These are phyloP conservation scores for Trifolium pratense DNA, from an alignment of 306 rosid genomes.

Conservation along the genomic window DNA sequence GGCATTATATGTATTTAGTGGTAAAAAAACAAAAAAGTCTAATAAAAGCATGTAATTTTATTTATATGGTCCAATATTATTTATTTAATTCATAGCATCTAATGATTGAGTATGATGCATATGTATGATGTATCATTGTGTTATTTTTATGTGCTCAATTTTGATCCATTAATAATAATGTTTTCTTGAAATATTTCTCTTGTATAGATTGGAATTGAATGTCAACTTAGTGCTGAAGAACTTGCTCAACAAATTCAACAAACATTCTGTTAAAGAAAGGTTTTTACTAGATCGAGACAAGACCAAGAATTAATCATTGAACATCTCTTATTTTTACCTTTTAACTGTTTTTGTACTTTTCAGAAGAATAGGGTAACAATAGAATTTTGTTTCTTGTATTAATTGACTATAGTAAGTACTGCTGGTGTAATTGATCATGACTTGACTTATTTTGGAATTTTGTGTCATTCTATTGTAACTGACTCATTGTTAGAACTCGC, in stretches of 20 bases:
- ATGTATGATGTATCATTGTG: neutral
- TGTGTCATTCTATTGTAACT: neutral
- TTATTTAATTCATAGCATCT: neutral
- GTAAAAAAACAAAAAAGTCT: neutral
- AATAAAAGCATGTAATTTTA: neutral
- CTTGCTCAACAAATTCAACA: slow-evolving; percentile 91
- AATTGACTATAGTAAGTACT: neutral
- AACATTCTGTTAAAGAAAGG: slow-evolving; percentile 66
- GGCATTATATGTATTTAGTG: slow-evolving; percentile 34
- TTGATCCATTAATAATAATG: slow-evolving; percentile 22
- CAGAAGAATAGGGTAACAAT: neutral
- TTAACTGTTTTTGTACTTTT: neutral
- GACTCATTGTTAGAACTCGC: neutral
- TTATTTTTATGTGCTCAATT: slow-evolving; percentile 5
- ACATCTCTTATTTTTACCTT: neutral
- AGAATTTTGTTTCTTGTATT: neutral
- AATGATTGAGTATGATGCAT: neutral
- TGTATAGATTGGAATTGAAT: slow-evolving; percentile 87
- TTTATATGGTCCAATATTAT: neutral
- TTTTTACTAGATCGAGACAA: neutral
- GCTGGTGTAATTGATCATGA: slow-evolving; percentile 7
- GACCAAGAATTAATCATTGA: neutral
- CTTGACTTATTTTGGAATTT: neutral
- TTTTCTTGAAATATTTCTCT: neutral
- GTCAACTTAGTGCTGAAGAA: slow-evolving; percentile 96